phyloP scores from a whole-genome alignment of 441 rosid species.

The Daphne laureola region DNA sequence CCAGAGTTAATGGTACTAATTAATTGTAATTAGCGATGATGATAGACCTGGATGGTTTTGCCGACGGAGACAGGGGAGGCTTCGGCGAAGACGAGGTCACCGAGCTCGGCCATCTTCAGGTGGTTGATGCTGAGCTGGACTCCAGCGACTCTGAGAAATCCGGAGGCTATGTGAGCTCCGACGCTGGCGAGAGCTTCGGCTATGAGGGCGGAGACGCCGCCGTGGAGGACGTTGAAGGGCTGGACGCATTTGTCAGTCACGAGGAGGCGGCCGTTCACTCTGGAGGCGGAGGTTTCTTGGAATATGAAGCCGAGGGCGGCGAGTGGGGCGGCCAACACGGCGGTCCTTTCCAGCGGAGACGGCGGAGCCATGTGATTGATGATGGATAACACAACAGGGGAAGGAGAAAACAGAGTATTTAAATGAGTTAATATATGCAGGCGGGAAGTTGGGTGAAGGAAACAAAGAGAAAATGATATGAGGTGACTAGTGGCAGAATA shows the following conservation, averaged over 20 bases:
- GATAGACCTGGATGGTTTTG: conserved; percentile 62
- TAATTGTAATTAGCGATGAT: no score
- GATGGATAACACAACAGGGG: no score
- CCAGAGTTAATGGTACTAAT: no score
- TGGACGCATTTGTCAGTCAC: conserved; percentile 53
- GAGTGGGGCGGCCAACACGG: conserved; percentile 34
- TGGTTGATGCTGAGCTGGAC: conserved; percentile 78
- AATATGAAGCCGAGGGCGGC: conserved; percentile 49
- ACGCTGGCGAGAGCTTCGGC: conserved; percentile 82
- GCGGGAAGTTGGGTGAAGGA: no score
- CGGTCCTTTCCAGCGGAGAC: conserved; percentile 24
- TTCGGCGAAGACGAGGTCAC: conserved; percentile 62
- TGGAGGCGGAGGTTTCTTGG: conserved; percentile 40
- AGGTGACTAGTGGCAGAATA: no score
- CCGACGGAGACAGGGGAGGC: conserved; percentile 63
- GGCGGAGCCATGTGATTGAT: neutral
- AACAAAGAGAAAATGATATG: no score
- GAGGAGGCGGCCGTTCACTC: conserved; percentile 54
- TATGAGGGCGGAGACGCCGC: conserved; percentile 86
- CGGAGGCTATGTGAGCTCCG: conserved; percentile 87
- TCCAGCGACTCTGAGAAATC: conserved; percentile 71
- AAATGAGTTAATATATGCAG: no score
- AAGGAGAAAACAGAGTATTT: no score
- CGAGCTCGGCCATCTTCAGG: conserved; percentile 59
- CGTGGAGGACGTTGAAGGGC: conserved; percentile 92